These are phyloP conservation scores for Parasitella parasitica DNA, from an alignment of 371 early-diverging fungal species.

Conservation along the genomic window DNA sequence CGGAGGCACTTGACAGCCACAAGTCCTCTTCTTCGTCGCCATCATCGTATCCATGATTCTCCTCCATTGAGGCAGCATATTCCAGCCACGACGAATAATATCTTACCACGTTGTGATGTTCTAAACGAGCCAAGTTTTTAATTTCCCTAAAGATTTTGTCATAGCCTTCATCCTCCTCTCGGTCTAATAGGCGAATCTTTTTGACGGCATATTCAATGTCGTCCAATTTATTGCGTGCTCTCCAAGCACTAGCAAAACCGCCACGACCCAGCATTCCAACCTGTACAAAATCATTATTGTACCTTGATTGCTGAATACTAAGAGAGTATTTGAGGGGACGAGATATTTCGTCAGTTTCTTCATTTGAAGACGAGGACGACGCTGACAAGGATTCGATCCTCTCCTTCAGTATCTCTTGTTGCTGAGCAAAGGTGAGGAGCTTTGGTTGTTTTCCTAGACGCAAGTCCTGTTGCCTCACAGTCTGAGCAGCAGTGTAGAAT, in stretches of 20 bases:
- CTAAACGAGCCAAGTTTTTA: conserved; percentile 82
- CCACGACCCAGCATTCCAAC: conserved; percentile 82
- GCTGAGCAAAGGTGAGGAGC: conserved; percentile 14
- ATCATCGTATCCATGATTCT: neutral
- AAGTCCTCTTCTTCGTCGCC: conserved; percentile 9
- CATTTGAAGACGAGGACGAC: neutral
- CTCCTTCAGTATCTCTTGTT: conserved; percentile 5
- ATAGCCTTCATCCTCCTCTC: conserved; percentile 44
- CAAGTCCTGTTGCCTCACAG: conserved; percentile 44
- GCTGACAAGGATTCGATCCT: neutral
- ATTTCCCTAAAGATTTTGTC: conserved; percentile 89
- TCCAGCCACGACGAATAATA: conserved; percentile 95
- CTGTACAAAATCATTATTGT: conserved; percentile 84
- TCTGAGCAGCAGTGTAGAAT: conserved; percentile 73
- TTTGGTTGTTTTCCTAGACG: conserved; percentile 8
- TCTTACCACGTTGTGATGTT: conserved; percentile 89
- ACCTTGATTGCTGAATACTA: conserved; percentile 69
- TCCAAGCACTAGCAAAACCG: conserved; percentile 91
- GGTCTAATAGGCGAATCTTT: conserved; percentile 60
- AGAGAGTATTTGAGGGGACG: conserved; percentile 17
- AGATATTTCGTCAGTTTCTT: neutral
- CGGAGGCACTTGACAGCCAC: neutral
- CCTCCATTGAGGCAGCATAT: conserved; percentile 25
- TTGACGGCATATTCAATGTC: conserved; percentile 90
- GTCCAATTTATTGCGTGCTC: conserved; percentile 76